Conservation (phyloP, 176 grass and related monocot species). For the Puccinellia tenuiflora region DNA sequence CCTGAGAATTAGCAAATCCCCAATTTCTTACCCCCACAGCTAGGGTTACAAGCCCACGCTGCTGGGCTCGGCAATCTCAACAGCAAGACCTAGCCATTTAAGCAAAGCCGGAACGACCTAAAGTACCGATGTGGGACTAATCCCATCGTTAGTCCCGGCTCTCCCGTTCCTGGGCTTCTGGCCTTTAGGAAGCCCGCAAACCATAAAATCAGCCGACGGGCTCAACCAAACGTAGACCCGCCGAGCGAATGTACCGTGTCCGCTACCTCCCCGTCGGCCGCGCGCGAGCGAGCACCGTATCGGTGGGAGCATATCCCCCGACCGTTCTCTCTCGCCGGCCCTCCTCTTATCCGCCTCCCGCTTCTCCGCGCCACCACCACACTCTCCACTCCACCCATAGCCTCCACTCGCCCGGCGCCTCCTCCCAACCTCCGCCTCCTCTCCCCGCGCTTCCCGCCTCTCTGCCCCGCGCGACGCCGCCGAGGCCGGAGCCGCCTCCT, state of each 20-base stretch:
- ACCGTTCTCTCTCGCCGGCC: constrained; percentile 17
- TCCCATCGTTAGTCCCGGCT: too few relatives aligned
- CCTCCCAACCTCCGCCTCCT: constrained; percentile 20
- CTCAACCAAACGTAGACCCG: neutral
- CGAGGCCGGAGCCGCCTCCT: constrained; percentile 5
- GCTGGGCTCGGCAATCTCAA: too few relatives aligned
- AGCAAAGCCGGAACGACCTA: too few relatives aligned
- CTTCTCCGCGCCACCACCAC: constrained; percentile 8
- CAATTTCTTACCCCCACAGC: too few relatives aligned
- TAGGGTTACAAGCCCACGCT: too few relatives aligned
- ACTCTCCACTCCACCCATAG: constrained; percentile 18
- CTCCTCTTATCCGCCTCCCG: constrained; percentile 36
- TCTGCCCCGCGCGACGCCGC: constrained; percentile 4
- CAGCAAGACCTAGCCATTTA: too few relatives aligned
- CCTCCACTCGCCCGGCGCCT: constrained; percentile 10
- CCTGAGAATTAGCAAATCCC: too few relatives aligned
- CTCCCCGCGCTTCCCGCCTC: neutral
- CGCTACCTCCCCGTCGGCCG: constrained; percentile 4
- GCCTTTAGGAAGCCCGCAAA: too few relatives aligned
- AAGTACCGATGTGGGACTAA: too few relatives aligned
- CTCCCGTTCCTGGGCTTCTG: too few relatives aligned
- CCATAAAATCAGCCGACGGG: too few relatives aligned
- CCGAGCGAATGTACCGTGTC: neutral
- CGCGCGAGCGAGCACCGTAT: neutral
- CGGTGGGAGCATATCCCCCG: constrained; percentile 40